Base-by-base conservation (phyloP, 495 filamentous ascomycete species). In the Podospora anserina region DNA sequence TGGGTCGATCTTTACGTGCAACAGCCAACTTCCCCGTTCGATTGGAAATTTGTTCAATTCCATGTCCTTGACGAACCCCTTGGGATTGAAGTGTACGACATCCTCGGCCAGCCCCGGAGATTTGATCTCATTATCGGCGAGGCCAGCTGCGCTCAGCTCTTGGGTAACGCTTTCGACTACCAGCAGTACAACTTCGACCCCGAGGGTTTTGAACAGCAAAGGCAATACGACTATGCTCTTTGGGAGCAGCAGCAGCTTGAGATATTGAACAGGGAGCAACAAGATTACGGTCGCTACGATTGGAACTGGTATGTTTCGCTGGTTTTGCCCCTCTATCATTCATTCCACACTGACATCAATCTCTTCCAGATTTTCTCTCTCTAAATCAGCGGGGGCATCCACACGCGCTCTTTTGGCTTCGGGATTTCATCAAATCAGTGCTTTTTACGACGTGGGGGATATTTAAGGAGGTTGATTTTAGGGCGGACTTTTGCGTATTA, bases 61-160 rank as follows among this genome's bases (percentile, higher is more conserved):
- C 39, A 49, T 15, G 39, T 49, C 13, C 9, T 49, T 6, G 39
- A 49, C 9, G 39, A 49, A 49, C 39, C 4, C 2, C 13, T 49
- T 32, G 30, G 30, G 30, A 32, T 32, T 6, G 30, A 32, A 6
- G 30, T 11, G 39, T 6, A 16, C 39, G 9, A 49, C 9, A 9
- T 16, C 13, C 2, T 9, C 13, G 39, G 13, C 39, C 9, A 11
- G 13, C 9, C 39, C 13, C 13, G 7, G 39, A 11, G 2, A 2
- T 49, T 49, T 49, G 39, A 49, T 49, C 4, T 58, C 55, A 58
- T 58, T 18, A 58, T 58, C 55, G 55, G 55, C 18, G 23, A 58
- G 1, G n/a, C 18, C n/a, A 26, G 55, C n/a, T 58, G 55, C 23
- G 55, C 4, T 5, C 15, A 58, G 55, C 23, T 58, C n/a, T 11